Evolutionary conservation across 2,329 filamentous ascomycete genomes (phyloP).

Genomic region (Calonectria pauciramosa): DNA sequence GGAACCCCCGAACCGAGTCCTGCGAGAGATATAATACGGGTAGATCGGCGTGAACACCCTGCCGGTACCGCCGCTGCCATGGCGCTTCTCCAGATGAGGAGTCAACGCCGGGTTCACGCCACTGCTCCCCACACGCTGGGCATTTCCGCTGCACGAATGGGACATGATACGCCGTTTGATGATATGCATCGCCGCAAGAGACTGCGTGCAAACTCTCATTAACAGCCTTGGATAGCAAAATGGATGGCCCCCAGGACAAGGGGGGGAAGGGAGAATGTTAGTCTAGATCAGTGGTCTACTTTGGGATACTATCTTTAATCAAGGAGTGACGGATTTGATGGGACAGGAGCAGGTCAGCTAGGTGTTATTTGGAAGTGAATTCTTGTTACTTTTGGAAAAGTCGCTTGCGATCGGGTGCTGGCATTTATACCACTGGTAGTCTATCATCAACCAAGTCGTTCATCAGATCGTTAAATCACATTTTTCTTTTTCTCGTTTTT

Average conservation of each 20-base stretch:
- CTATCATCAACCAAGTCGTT: constrained; percentile 17
- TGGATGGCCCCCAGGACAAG: background rate
- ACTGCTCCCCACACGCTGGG: background rate
- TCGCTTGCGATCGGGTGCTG: background rate
- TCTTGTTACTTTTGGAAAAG: constrained; percentile 2
- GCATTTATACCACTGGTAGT: constrained; percentile 26
- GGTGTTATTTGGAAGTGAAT: constrained; percentile 12
- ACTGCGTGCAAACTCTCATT: constrained; percentile 36
- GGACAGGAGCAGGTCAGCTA: background rate
- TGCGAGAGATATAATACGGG: constrained; percentile 14
- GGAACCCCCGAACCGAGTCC: constrained; percentile 38
- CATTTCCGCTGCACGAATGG: background rate
- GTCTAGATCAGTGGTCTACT: background rate
- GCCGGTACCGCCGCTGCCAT: constrained; percentile 38
- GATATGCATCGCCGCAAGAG: constrained; percentile 42
- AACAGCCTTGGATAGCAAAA: background rate
- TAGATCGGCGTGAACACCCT: background rate
- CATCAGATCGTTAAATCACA: constrained; percentile 24
- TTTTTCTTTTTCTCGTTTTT: constrained; percentile 14
- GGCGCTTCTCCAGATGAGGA: constrained; percentile 37
- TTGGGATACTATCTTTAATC: constrained; percentile 7
- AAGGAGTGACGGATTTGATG: background rate
- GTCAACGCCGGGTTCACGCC: constrained; percentile 16
- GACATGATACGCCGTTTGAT: background rate
- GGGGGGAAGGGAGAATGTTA: background rate